These are phyloP conservation scores for Chlamydomonas urium DNA, from an alignment of 139 green algal genomes.

Conservation along the genomic window DNA sequence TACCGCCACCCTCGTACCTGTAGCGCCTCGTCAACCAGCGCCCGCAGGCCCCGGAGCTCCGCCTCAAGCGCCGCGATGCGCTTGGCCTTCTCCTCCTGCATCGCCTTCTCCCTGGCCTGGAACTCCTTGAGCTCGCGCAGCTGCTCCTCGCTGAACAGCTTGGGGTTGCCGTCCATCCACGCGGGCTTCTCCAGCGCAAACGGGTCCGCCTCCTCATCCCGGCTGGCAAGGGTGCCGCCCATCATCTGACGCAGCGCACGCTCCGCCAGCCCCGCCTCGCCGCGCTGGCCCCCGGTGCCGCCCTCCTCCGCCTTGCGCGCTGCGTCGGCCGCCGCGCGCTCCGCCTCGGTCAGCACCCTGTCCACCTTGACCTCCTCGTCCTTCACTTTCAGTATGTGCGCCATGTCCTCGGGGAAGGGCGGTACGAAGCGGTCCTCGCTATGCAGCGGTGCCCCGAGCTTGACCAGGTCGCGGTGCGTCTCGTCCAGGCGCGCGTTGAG, in stretches of 20 bases:
- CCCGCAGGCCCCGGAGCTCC: slow-evolving; percentile 32
- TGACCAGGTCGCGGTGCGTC: slow-evolving; percentile 19
- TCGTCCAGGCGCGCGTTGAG: slow-evolving; percentile 35
- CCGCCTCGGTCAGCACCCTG: background rate
- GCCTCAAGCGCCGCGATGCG: slow-evolving; percentile 22
- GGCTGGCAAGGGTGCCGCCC: slow-evolving; percentile 38
- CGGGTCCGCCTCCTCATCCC: slow-evolving; percentile 6
- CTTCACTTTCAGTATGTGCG: slow-evolving; percentile 17
- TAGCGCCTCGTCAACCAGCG: slow-evolving; percentile 4
- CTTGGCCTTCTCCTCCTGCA: slow-evolving; percentile 40
- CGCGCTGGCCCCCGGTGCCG: background rate
- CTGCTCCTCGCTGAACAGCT: slow-evolving; percentile 39
- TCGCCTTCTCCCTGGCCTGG: slow-evolving; percentile 18
- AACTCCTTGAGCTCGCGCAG: slow-evolving; percentile 28
- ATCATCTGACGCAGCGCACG: slow-evolving; percentile 45
- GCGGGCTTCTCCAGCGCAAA: slow-evolving; percentile 26
- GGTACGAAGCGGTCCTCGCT: slow-evolving; percentile 13
- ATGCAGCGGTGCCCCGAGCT: slow-evolving; percentile 10
- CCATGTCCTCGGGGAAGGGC: slow-evolving; percentile 22
- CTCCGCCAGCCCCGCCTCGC: slow-evolving; percentile 14
- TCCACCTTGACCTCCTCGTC: slow-evolving; percentile 34
- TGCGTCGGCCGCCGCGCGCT: background rate
- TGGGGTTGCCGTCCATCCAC: slow-evolving; percentile 46
- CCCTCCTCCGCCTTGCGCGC: background rate
- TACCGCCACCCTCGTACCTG: no score